Percentiles rank a stretch among this genome's conserved stretches.
Conservation (phyloP, 805 yeast genomes). For the Candida saitoana region DNA sequence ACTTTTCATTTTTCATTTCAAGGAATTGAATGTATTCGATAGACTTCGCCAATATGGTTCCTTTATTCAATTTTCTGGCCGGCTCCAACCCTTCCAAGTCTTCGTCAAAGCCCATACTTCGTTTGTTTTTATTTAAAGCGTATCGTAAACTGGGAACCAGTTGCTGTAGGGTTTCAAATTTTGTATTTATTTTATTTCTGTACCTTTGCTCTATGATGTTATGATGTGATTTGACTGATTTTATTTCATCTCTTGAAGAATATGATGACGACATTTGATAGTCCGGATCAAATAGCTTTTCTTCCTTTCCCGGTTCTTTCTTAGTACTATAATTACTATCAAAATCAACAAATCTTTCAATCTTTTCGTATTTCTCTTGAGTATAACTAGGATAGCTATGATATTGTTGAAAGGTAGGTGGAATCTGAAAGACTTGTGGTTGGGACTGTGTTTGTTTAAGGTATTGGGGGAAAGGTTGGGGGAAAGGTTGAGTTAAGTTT, state of each 20-base stretch:
- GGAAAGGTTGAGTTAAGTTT: not conserved
- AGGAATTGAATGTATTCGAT: conserved; percentile 75
- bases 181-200: conserved; percentile 40
- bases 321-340: not conserved
- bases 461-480: conserved; percentile 1
- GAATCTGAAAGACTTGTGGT: too few relatives aligned
- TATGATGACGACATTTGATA: conserved; percentile 1
- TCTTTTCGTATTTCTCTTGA: not conserved
- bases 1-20: conserved; percentile 52
- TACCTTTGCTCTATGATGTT: conserved; percentile 42
- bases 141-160: conserved; percentile 37
- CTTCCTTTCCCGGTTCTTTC: not conserved
- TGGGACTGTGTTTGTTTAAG: not conserved
- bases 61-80: conserved; percentile 71
- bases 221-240: conserved; percentile 27
- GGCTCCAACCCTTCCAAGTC: conserved; percentile 74
- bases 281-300: not conserved
- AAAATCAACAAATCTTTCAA: not conserved
- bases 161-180: conserved; percentile 34
- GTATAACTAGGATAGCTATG: conserved; percentile 1
- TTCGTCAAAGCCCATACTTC: conserved; percentile 8
- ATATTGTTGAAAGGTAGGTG: not conserved
- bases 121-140: conserved; percentile 21
- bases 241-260: not conserved
- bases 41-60: conserved; percentile 71